Evolutionary conservation across 2,329 filamentous ascomycete species (phyloP).

Genomic region (Penicillium concentricum): DNA sequence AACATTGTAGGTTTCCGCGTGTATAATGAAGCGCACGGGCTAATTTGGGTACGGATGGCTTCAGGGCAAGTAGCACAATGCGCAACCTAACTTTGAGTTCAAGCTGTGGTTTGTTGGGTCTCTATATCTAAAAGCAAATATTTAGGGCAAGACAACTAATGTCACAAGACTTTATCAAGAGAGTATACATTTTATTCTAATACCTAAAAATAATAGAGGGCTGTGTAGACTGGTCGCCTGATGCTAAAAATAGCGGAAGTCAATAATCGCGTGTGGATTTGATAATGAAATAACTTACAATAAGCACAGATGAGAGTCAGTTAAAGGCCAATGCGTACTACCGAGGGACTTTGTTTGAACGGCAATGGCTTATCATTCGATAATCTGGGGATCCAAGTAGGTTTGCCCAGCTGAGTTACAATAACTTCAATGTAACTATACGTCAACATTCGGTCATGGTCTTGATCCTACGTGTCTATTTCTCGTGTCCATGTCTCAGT

Average conservation of each 20-base stretch:
- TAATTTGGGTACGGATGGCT: background rate
- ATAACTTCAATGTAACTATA: background rate
- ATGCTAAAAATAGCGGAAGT: background rate
- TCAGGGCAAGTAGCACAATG: background rate
- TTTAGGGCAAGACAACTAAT: background rate
- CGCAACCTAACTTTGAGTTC: background rate
- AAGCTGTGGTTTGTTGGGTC: background rate
- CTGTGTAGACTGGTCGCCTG: conserved; percentile 3
- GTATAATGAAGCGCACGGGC: background rate
- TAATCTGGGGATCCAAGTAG: background rate
- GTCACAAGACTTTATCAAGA: background rate
- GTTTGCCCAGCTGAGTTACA: background rate
- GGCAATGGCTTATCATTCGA: background rate
- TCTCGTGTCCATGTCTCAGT: conserved; percentile 3
- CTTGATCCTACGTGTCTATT: background rate
- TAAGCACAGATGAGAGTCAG: background rate
- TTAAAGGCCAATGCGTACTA: background rate
- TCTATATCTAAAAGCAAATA: background rate
- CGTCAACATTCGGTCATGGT: background rate
- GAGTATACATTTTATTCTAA: background rate
- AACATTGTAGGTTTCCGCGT: background rate
- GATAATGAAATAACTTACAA: background rate
- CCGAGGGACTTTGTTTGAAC: background rate
- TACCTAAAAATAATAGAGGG: background rate
- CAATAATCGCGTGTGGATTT: background rate